A percentile compares a stretch with the other conserved stretches of the same genome.
Conservation (phyloP, 2,329 filamentous ascomycete species). For the Penicillium janthinellum region DNA sequence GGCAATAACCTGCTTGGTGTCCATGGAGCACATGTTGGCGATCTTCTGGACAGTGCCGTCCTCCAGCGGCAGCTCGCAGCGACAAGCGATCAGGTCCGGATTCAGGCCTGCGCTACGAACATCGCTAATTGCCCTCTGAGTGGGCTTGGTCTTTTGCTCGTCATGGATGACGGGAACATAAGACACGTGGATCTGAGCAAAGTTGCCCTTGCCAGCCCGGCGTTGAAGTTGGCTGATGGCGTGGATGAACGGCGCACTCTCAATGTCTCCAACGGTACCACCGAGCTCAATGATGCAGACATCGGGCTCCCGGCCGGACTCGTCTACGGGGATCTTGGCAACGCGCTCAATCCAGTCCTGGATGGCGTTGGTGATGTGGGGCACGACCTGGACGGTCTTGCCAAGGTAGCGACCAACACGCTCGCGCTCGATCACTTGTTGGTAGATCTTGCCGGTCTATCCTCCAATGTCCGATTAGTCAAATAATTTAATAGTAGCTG, state of each 20-base stretch:
- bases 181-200: conserved; percentile 80
- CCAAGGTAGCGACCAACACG: conserved; percentile 78
- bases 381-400: conserved; percentile 86
- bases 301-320: conserved; percentile 79
- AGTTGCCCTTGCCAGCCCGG: conserved; percentile 74
- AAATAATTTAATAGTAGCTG: not conserved
- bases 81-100: conserved; percentile 85
- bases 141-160: conserved; percentile 96
- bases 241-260: conserved; percentile 85
- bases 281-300: conserved; percentile 77
- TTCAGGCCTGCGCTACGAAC: conserved; percentile 77
- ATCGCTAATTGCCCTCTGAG: conserved; percentile 83
- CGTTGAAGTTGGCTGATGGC: conserved; percentile 78
- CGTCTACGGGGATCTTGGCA: conserved; percentile 81
- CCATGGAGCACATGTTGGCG: conserved; percentile 84
- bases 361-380: conserved; percentile 88
- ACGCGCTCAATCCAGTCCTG: conserved; percentile 92
- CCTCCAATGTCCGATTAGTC: not conserved
- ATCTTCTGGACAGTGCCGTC: conserved; percentile 80
- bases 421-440: conserved; percentile 79
- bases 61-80: conserved; percentile 77
- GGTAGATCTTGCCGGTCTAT: conserved; percentile 63
- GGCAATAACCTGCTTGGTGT: conserved; percentile 78
- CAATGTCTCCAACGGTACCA: conserved; percentile 69
- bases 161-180: conserved; percentile 72